Evolutionary conservation across 768 basidiomycete genomes (phyloP), one percentile per base, ranked within the genome.

Genomic region (Daedaleopsis sinensis): DNA sequence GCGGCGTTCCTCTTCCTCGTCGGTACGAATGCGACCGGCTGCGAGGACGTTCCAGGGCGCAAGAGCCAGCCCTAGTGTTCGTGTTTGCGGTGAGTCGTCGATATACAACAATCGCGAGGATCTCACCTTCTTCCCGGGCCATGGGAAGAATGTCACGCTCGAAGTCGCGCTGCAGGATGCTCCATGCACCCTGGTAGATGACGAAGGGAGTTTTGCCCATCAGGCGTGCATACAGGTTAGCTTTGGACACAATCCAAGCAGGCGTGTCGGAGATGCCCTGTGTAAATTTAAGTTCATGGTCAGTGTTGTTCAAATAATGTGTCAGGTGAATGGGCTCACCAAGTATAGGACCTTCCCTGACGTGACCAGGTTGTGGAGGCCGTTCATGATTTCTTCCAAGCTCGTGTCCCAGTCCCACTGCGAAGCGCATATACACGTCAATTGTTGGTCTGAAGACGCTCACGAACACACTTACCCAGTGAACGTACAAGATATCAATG

Each of bases 331-430:
- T n/a, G 13, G 18, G 10, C 68, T 15, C 42, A 72, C 70, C 12
- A 73, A 65, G 32, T 73, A 72, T 13, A 73, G 66, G 5, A 85
- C 82, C 64, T 86, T 84, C 18, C 84, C 80, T 32, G 75, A 67
- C 11, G 68, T 70, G 42, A 87, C 80, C 27, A 87, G 76, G 19
- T 76, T 71, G 62, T 87, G 82, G 6, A 88, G 72, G 9, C 75
- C 70, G 43, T 78, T 76, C 84, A 87, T 84, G 44, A 86, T 71
- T 69, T 88, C 85, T 67, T 83, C 80, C 49, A 87, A 74, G 15
- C 76, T 74, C 9, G 82, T 83, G 13, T 76, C 71, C 62, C 74
- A 84, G 66, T 86, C 84, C 84, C 83, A 82, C 71, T 73, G 79
- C 19, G 47, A 49, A 80, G 79, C 5, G 79, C 44, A 66, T 81